Evolutionary conservation across 1,284 basidiomycete species (phyloP).

Genomic region (Leccinum griseonigrum): DNA sequence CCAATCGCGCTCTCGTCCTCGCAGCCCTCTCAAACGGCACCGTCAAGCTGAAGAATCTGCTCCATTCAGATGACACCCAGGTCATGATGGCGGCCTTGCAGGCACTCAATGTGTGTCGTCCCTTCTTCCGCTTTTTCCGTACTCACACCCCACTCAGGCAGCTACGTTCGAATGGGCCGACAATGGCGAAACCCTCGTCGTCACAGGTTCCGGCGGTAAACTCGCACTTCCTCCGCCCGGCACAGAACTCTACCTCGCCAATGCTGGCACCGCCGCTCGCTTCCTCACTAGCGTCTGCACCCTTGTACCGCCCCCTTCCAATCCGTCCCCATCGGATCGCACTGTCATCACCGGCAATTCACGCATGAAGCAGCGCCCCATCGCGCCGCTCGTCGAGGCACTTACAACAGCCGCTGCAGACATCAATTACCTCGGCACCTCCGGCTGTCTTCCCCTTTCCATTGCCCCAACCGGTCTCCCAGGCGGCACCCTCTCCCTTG

Average conservation of each 20-base stretch:
- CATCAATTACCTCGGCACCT: slow-evolving; percentile 77
- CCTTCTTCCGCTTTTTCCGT: background rate
- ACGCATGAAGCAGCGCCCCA: slow-evolving; percentile 96
- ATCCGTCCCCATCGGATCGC: slow-evolving; percentile 37
- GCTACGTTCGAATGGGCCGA: slow-evolving; percentile 93
- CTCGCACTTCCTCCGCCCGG: slow-evolving; percentile 76
- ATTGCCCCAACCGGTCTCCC: slow-evolving; percentile 84
- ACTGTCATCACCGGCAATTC: slow-evolving; percentile 96
- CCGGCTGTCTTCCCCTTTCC: slow-evolving; percentile 87
- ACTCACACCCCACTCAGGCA: slow-evolving; percentile 49
- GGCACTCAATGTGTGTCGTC: slow-evolving; percentile 71
- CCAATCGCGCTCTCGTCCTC: slow-evolving; percentile 92
- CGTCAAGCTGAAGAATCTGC: slow-evolving; percentile 85
- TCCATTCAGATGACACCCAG: slow-evolving; percentile 98
- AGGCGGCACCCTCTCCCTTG: slow-evolving; percentile 84
- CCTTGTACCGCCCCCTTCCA: slow-evolving; percentile 58
- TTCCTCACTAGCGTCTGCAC: slow-evolving; percentile 97
- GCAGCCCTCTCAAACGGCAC: slow-evolving; percentile 91
- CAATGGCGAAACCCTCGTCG: slow-evolving; percentile 89
- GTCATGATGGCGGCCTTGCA: slow-evolving; percentile 97
- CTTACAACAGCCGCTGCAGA: slow-evolving; percentile 79
- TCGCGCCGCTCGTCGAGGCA: slow-evolving; percentile 94
- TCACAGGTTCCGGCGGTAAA: slow-evolving; percentile 81
- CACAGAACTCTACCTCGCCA: slow-evolving; percentile 94
- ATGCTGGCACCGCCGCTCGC: slow-evolving; percentile 96